A percentile compares a stretch with the other conserved stretches of the same genome.
Conservation (phyloP, 257 asterid species). For the Solanum commersonii region DNA sequence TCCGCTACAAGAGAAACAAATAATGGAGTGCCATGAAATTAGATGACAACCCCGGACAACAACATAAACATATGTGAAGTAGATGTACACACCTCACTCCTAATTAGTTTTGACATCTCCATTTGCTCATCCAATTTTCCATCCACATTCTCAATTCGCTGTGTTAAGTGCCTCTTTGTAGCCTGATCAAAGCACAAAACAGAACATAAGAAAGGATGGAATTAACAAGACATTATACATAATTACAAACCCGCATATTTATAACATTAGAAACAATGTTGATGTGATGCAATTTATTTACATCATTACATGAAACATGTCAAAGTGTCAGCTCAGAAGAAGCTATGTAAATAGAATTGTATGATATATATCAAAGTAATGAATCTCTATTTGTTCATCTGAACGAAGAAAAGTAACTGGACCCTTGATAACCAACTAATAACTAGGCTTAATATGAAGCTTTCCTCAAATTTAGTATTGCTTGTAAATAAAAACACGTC, state of each 20-base stretch:
- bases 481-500: not conserved
- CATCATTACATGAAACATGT: not conserved
- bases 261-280: not conserved
- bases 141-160: slow-evolving; percentile 86
- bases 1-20: not conserved
- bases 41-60: not conserved
- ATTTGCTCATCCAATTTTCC: slow-evolving; percentile 88
- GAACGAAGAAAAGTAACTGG: not conserved
- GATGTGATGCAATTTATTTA: not conserved
- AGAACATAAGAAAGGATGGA: not conserved
- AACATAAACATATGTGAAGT: not conserved
- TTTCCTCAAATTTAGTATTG: not conserved
- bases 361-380: not conserved
- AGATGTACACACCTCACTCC: slow-evolving; percentile 38
- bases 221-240: not conserved
- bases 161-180: slow-evolving; percentile 84
- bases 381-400: not conserved
- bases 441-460: not conserved
- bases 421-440: not conserved
- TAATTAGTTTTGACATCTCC: slow-evolving; percentile 64
- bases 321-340: not conserved
- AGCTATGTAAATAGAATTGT: not conserved
- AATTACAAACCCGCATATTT: not conserved
- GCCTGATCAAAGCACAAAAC: slow-evolving; percentile 34
- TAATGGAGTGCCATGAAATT: not conserved